Evolutionary conservation across 495 filamentous ascomycete genomes (phyloP), one percentile per base, ranked within the genome.

Genomic region (Aspergillus panamensis): DNA sequence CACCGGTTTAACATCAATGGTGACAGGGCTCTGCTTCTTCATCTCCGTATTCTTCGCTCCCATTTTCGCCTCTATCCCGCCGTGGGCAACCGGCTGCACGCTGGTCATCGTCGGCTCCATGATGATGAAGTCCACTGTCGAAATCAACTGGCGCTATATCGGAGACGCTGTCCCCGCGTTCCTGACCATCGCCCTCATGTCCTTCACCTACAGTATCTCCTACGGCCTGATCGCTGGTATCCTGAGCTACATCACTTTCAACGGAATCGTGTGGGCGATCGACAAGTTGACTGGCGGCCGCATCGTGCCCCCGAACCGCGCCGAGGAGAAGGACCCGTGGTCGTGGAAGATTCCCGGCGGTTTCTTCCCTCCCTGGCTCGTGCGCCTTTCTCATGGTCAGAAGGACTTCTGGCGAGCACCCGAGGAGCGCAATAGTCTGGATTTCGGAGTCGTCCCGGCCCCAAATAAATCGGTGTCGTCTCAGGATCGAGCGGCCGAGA

Each of bases 1-100:
- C 60, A 93, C 89, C 0, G 89, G 89, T 8, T 73, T 93, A n/a
- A 92, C 89, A 1, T 86, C 89, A n/a, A 85, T 87, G 66, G 72
- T 81, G 43, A 86, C 89, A 0, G 89, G 89, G 29, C 31, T 92
- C 50, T 89, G 86, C 69, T 93, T 93, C 78, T 91, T 93, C 78
- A 84, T 93, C 66, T 80, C 87, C 35, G 82, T 93, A 33, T 93
- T 93, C 79, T 92, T 92, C 69, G 88, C 89, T 0, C 89, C 89
- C 1, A 90, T 93, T 57, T 92, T 92, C 67, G 89, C 89, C 13
- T 89, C 85, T 0, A 92, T 93, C 58, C 89, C 89, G 3, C 82
- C 88, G 0, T 93, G 88, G 88, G 89, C 89, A 1, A 93, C 89
- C 3, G 89, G 89, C 17, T 89, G 85, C 71, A 90, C 90, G 20